Evolutionary conservation across 1,284 basidiomycete species (phyloP), one percentile per base, ranked within the genome.

Genomic region (Sphaerobolus stellatus): DNA sequence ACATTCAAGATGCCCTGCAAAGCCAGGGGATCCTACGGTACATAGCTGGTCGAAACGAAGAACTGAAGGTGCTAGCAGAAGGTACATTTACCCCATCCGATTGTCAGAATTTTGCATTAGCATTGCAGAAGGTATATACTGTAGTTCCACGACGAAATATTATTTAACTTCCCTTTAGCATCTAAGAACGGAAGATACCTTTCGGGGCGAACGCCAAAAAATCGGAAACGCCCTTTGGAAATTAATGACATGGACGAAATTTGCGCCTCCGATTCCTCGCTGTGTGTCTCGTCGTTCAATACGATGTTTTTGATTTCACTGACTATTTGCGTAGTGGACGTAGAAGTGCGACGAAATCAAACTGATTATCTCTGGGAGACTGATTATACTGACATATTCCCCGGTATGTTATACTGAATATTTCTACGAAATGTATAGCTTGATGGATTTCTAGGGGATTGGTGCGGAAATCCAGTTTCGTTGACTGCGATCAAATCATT

Each of bases 21-120:
- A 11, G 24, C 8, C 13, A 47, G 20, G 45, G 45, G 7, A 47
- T 47, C 22, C 45, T 47, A 14, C 45, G 16, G 7, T 47, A 47
- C 45, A 22, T 47, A 13, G 45, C 45, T 47, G 45, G 45, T 25
- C 14, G 45, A 47, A 13, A 20, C 29, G 45, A 47, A 29, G 45
- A 47, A 29, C 11, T 47, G 11, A 47, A 47, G 45, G 25, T 20
- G 20, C 29, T 47, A 29, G 22, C 27, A 7, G 20, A 47, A 28
- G 45, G 45, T 47, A 13, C 45, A 25, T 47, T 47, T 20, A 25
- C 45, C 8, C 45, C 45, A 14, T 47, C 45, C 20, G 45, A 47
- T 27, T 47, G 45, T 29, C 45, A 29, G 11, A 47, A 29, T 22
- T 29, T 47, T 22, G 45, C 45, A 13, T 13, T 25, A 20, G 45